phyloP scores from a whole-genome alignment of 1,284 basidiomycete genomes.

The Omphalotus olearius region DNA sequence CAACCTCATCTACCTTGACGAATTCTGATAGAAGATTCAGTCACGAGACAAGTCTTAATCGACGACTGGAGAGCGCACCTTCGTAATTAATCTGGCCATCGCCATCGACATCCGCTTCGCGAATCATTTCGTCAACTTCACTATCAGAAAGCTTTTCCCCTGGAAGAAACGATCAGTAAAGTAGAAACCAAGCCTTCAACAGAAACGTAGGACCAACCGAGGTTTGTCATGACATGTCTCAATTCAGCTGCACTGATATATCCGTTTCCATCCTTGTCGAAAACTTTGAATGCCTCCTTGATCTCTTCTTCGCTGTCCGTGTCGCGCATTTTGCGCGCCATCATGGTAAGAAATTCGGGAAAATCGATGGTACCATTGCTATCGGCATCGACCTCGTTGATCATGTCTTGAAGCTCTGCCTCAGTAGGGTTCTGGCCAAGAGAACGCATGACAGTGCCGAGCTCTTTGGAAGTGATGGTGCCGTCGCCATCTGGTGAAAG shows the following conservation, averaged over 20 bases:
- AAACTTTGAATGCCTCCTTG: slow-evolving; percentile 74
- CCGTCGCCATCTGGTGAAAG: slow-evolving; percentile 80
- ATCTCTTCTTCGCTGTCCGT: slow-evolving; percentile 74
- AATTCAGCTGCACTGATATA: slow-evolving; percentile 72
- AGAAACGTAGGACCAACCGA: slow-evolving; percentile 52
- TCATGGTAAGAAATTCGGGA: slow-evolving; percentile 84
- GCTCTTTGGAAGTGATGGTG: slow-evolving; percentile 93
- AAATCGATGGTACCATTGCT: slow-evolving; percentile 88
- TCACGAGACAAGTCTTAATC: neutral
- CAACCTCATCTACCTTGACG: slow-evolving; percentile 47
- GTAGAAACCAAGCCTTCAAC: neutral
- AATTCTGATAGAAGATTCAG: slow-evolving; percentile 46
- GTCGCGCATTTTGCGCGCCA: slow-evolving; percentile 81
- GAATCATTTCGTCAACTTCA: slow-evolving; percentile 98
- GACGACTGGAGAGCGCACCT: slow-evolving; percentile 40
- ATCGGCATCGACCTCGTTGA: slow-evolving; percentile 84
- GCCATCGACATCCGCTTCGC: slow-evolving; percentile 95
- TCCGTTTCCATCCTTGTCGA: slow-evolving; percentile 77
- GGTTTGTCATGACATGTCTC: slow-evolving; percentile 88
- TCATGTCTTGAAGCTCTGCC: slow-evolving; percentile 95
- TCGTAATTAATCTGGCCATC: slow-evolving; percentile 89
- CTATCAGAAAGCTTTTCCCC: slow-evolving; percentile 91
- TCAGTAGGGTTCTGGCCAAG: slow-evolving; percentile 97
- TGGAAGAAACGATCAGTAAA: slow-evolving; percentile 22
- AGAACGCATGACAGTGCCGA: slow-evolving; percentile 96